These are phyloP conservation scores for Porogramme epimiltina DNA, from an alignment of 1,284 basidiomycete genomes.

Conservation along the genomic window DNA sequence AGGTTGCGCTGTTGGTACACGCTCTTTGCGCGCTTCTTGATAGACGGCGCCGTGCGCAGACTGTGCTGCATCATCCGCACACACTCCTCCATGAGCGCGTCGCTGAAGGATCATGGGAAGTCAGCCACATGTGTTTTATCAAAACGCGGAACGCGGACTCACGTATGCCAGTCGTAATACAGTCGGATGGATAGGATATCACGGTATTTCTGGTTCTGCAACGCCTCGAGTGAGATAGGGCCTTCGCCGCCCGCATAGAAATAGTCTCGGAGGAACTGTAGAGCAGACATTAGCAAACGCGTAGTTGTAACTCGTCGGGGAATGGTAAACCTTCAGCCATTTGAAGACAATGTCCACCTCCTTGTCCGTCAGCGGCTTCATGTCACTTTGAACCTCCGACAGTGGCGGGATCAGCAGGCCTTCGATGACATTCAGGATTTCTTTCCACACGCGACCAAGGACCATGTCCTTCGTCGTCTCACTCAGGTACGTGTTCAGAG, in stretches of 20 bases:
- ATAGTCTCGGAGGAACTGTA: constrained; percentile 89
- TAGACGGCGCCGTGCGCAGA: constrained; percentile 70
- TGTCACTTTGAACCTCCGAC: constrained; percentile 85
- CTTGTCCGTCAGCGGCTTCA: constrained; percentile 91
- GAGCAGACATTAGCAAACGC: constrained; percentile 4
- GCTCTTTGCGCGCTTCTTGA: constrained; percentile 89
- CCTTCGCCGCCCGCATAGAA: constrained; percentile 95
- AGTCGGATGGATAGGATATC: constrained; percentile 88
- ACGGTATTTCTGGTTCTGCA: constrained; percentile 97
- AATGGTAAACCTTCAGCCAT: constrained; percentile 80
- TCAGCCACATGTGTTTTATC: constrained; percentile 5
- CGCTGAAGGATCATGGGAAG: constrained; percentile 44
- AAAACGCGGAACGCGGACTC: constrained; percentile 31
- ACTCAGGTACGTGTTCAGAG: constrained; percentile 87
- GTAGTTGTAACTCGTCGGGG: constrained; percentile 12
- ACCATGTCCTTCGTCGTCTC: constrained; percentile 90
- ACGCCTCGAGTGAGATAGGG: constrained; percentile 80
- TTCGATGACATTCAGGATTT: constrained; percentile 89
- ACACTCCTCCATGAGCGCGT: constrained; percentile 94
- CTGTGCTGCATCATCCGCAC: constrained; percentile 90
- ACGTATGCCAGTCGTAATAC: constrained; percentile 95
- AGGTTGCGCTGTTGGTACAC: constrained; percentile 90
- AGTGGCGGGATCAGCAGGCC: constrained; percentile 90
- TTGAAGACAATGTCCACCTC: constrained; percentile 98
- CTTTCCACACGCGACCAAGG: constrained; percentile 96